Base-by-base conservation (phyloP, 1,284 basidiomycete species). In the Filobasidium uniguttulatum region DNA sequence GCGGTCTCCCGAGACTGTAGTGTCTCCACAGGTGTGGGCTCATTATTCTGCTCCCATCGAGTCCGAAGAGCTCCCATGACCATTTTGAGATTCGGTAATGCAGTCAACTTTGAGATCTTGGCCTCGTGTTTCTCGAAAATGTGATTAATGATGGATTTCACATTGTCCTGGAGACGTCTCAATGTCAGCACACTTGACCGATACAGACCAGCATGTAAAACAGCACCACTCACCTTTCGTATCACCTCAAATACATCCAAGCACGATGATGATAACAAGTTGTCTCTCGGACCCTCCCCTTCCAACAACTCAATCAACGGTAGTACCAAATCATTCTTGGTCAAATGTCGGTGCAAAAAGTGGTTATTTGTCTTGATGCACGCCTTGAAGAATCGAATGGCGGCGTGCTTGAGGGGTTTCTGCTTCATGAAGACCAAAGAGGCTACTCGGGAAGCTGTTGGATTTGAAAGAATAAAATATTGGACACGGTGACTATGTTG, bases 201-300 rank as follows among this genome's bases (percentile, higher is more conserved):
- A 46, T 43, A 29, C 20, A 45, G 38, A 33, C 1, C 37, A 19
- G 22, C 50, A 22, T 34, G 25, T 17, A 23, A 19, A 12, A 31
- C n/a, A 10, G 22, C n/a, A n/a, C 25, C 12, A 65, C 77, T 56
- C 55, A 90, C 89, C 72, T 78, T 78, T 53, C 85, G 80, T 66
- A 97, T 85, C 57, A 79, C 76, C 60, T 98, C 93, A 61, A 98
- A 88, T 56, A 88, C 85, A 64, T 98, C 93, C 62, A 94, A 82
- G 72, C 88, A 96, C 17, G 91, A 86, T 56, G 89, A 91, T 60
- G 82, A 85, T 40, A 98, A 74, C 56, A 99, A 76, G 67, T 93
- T 98, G 69, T 98, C 93, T 52, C 85, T 76, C 41, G 75, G 74
- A 26, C 83, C 83, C 68, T 97, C 93, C 46, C 77, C 77, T 30